These are phyloP conservation scores for Pleurozium schreberi DNA, from an alignment of 225 moss, liverwort and hornwort species.

Conservation along the genomic window DNA sequence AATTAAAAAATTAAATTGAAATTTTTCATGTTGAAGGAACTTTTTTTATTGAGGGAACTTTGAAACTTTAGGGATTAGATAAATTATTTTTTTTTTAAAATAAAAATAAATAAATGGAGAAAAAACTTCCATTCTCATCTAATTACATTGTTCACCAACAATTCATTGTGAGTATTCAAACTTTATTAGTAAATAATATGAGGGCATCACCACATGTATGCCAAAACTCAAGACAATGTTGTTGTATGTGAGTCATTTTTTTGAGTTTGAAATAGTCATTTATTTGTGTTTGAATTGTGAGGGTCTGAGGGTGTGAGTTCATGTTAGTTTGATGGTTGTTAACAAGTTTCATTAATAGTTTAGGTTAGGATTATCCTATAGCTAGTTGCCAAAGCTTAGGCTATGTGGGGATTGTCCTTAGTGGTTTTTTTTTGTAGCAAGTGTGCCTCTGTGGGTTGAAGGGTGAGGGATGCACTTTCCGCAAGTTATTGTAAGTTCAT, in stretches of 20 bases:
- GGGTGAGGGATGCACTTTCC: neutral
- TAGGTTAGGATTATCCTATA: rapidly evolving
- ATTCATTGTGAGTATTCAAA: neutral
- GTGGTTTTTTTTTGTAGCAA: neutral
- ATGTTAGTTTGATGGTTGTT: neutral
- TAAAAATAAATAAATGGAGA: neutral
- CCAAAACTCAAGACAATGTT: neutral
- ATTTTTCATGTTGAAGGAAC: too few species aligned
- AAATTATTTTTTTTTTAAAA: neutral
- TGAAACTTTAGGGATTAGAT: neutral
- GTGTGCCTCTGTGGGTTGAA: neutral
- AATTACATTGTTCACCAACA: neutral
- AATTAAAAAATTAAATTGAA: too few species aligned
- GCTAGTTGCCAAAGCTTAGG: neutral
- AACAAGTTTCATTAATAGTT: neutral
- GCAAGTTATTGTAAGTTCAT: neutral
- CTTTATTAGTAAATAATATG: neutral
- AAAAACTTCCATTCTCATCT: neutral
- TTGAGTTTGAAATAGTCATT: neutral
- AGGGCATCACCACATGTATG: rapidly evolving
- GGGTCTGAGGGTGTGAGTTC: rapidly evolving
- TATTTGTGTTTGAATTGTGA: neutral
- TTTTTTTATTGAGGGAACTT: too few species aligned
- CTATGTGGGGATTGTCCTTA: neutral
- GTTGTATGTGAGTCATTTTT: rapidly evolving